Evolutionary conservation across 2,329 filamentous ascomycete genomes (phyloP).

Genomic region (Fusarium falciforme): DNA sequence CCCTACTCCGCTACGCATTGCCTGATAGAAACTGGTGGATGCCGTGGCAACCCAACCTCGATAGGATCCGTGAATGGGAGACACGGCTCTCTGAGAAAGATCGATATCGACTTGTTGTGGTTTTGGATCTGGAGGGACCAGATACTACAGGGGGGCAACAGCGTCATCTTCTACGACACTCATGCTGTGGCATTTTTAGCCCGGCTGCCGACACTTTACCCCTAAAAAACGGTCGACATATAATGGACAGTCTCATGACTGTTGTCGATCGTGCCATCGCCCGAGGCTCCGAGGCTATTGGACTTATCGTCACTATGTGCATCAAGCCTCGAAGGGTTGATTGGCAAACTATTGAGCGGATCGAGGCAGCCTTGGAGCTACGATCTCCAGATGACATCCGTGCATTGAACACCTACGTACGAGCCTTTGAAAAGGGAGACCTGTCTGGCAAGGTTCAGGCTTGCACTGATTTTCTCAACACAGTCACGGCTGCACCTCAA

Average conservation of each 20-base stretch:
- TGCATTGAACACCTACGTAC: not conserved
- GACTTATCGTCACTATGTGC: conserved; percentile 11
- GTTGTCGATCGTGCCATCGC: conserved; percentile 11
- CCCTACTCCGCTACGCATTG: conserved; percentile 7
- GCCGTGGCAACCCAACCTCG: conserved; percentile 8
- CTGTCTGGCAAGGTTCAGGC: conserved; percentile 4
- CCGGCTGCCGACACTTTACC: not conserved
- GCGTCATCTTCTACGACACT: conserved; percentile 10
- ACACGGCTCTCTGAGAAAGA: not conserved
- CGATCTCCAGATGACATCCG: not conserved
- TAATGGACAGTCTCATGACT: conserved; percentile 12
- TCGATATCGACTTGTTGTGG: not conserved
- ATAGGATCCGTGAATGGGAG: conserved; percentile 18
- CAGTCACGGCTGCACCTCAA: conserved; percentile 3
- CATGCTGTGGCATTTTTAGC: conserved; percentile 6
- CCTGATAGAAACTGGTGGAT: conserved; percentile 13
- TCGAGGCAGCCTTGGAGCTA: conserved; percentile 17
- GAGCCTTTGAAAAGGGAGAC: not conserved
- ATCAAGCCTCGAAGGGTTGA: conserved; percentile 3
- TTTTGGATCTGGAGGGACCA: conserved; percentile 20
- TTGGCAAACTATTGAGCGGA: conserved; percentile 7
- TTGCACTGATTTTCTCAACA: not conserved
- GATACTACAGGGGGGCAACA: conserved; percentile 13
- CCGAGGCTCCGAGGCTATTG: conserved; percentile 12
- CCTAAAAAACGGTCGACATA: conserved; percentile 2